Evolutionary conservation across 345 rosid species (phyloP), one percentile per base, ranked within the genome.

Genomic region (Acer saccharum): DNA sequence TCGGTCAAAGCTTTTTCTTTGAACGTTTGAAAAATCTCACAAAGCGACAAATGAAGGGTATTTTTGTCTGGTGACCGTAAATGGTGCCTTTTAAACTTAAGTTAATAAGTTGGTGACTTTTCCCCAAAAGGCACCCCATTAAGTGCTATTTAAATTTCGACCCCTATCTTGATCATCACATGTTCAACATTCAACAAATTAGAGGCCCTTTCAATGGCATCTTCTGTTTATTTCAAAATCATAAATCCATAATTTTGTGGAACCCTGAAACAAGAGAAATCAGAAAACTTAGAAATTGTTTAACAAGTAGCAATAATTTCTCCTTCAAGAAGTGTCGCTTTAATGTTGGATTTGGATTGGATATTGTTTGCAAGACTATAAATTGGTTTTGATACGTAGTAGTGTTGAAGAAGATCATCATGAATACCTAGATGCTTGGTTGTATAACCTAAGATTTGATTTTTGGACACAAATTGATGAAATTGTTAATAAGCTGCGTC

Each of bases 341-440:
- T 3, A 71, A 11, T 27, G 10, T 71, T 2, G 74, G 74, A 48
- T 71, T 71, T 35, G 73, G 63, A 27, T 32, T 71, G 20, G 74
- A 54, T 71, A 6, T 2, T 3, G 12, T 70, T 0, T 29, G 11
- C 14, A 55, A 71, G 46, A 54, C 6, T 71, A 52, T 43, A 54
- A 71, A 7, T 29, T 71, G 16, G 64, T 71, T 7, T 16, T 52
- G 44, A 71, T 71, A 71, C 20, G 29, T 0, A 27, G 29, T 0
- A 17, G 25, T 0, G 39, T 71, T 3, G 12, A 35, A 21, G 46
- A 10, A 29, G 1, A 52, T 14, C 29, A 14, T 0, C 20, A 29
- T 52, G 46, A 71, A 16, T 54, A 52, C 21, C 29, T 41, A 54
- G 46, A 55, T 52, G 13, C 29, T 27, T 60, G 44, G 7, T 39